Percentiles rank a stretch among this genome's conserved stretches.
Conservation (phyloP, 306 rosid genomes). For the Cicer bijugum region DNA sequence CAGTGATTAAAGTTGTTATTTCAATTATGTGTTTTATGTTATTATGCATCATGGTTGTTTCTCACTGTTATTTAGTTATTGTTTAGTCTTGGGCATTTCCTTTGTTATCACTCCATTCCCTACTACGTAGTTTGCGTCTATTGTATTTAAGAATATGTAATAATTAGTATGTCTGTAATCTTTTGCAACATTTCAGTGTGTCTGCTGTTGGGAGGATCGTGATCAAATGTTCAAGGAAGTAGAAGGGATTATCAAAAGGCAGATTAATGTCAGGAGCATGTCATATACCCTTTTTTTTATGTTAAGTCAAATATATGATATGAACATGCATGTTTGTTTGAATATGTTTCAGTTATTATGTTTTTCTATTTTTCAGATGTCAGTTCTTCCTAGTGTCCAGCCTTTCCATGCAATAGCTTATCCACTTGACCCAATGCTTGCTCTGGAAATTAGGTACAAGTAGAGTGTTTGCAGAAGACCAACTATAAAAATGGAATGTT, state of each 20-base stretch:
- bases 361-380: constrained; percentile 64
- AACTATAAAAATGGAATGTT: not conserved
- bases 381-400: constrained; percentile 98
- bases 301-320: constrained; percentile 21
- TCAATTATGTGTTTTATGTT: not conserved
- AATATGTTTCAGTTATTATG: constrained; percentile 16
- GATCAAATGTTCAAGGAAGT: constrained; percentile 90
- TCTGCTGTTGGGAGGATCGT: constrained; percentile 98
- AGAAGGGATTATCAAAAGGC: constrained; percentile 90
- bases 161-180: not conserved
- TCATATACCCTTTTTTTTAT: not conserved
- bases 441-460: constrained; percentile 89
- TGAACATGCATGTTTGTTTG: constrained; percentile 16
- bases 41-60: not conserved
- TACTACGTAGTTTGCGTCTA: not conserved
- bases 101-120: constrained; percentile 8
- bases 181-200: constrained; percentile 63
- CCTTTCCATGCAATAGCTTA: constrained; percentile 99
- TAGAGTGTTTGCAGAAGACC: constrained; percentile 2
- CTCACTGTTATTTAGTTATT: not conserved
- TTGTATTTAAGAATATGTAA: not conserved
- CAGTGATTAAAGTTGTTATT: constrained; percentile 2
- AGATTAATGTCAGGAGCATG: constrained; percentile 74
- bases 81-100: constrained; percentile 12
- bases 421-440: constrained; percentile 90